phyloP scores from a whole-genome alignment of 108 stramenopile genomes.

The Pseudonitzschia pungens region DNA sequence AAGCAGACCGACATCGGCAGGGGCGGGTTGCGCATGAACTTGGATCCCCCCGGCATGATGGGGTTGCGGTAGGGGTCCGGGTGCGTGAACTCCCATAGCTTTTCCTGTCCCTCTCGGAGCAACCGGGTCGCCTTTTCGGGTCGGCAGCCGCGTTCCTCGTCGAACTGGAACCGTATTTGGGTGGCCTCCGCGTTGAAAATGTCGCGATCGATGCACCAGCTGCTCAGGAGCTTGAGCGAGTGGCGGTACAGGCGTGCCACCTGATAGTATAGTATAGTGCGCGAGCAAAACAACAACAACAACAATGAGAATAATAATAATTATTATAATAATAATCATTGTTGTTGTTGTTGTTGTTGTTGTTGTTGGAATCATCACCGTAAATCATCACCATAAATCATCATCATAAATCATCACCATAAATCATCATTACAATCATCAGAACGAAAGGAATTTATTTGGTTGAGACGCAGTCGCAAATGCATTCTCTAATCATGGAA shows the following conservation, averaged over 20 bases:
- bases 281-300: background rate
- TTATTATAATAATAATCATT: no score
- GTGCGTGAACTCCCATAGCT: slow-evolving; percentile 76
- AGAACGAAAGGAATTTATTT: no score
- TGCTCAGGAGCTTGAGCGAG: slow-evolving; percentile 60
- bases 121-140: slow-evolving; percentile 68
- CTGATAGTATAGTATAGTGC: slow-evolving; percentile 28
- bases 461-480: no score
- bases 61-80: slow-evolving; percentile 92
- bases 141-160: slow-evolving; percentile 66
- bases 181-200: slow-evolving; percentile 88
- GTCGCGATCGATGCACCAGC: slow-evolving; percentile 91
- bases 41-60: slow-evolving; percentile 96
- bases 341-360: no score
- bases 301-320: background rate
- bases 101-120: slow-evolving; percentile 73
- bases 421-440: no score
- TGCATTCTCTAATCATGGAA: no score
- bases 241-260: slow-evolving; percentile 85
- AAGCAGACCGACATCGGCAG: slow-evolving; percentile 89
- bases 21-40: slow-evolving; percentile 98
- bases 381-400: background rate
- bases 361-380: no score
- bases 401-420: no score
- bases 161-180: slow-evolving; percentile 78